Conservation (phyloP, 805 yeast species). For the Danielia oregonensis region DNA sequence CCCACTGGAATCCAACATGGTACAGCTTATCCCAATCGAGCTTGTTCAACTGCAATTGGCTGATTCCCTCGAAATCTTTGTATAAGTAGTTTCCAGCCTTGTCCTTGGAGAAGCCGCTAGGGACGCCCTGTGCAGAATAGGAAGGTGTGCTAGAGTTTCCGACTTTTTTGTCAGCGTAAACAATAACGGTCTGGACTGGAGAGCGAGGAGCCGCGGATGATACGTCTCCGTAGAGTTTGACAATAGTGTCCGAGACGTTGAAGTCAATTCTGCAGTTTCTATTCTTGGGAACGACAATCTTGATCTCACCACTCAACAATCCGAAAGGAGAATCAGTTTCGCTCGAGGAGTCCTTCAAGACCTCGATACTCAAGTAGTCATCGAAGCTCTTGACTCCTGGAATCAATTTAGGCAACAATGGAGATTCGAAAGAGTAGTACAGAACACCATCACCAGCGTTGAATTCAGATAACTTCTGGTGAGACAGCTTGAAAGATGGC, state of each 20-base stretch:
- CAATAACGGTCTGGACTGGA: conserved; percentile 62
- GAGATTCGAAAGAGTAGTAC: conserved; percentile 49
- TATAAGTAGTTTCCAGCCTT: conserved; percentile 44
- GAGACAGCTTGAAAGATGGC: conserved; percentile 54
- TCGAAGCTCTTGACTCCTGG: conserved; percentile 29
- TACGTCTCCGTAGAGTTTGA: conserved; percentile 19
- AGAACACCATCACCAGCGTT: conserved; percentile 44
- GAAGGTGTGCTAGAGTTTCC: conserved; percentile 2
- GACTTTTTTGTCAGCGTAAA: conserved; percentile 37
- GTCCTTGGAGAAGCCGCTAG: conserved; percentile 45
- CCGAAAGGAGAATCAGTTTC: conserved; percentile 50
- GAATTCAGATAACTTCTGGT: conserved; percentile 30
- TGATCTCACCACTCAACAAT: conserved; percentile 61
- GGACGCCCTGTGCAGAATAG: conserved; percentile 19
- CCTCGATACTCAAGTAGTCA: conserved; percentile 48
- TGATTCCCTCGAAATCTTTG: conserved; percentile 61
- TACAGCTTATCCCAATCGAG: conserved; percentile 55
- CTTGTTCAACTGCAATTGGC: conserved; percentile 61
- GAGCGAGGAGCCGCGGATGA: conserved; percentile 27
- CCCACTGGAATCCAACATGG: conserved; percentile 72
- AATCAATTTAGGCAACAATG: conserved; percentile 39
- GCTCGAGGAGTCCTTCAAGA: conserved; percentile 47
- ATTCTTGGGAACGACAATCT: conserved; percentile 55
- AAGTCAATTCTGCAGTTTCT: conserved; percentile 64
- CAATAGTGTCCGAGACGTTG: conserved; percentile 43